These are phyloP conservation scores for Diospyros lotus DNA, from an alignment of 148 eudicot genomes.

Conservation along the genomic window DNA sequence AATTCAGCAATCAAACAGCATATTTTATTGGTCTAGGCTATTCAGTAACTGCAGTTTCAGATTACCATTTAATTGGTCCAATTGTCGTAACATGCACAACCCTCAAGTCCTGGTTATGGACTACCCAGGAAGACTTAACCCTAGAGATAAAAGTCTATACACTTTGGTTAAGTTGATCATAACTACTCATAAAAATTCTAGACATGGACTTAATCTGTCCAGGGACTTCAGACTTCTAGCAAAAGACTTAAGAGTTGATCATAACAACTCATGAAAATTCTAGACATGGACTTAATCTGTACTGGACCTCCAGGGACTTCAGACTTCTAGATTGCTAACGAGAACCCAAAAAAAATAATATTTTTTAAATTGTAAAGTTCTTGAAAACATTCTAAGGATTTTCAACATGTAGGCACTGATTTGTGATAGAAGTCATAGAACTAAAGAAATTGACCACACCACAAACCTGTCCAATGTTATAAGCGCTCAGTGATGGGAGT, in stretches of 20 bases:
- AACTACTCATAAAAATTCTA: no score
- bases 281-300: not conserved
- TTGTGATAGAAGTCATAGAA: not conserved
- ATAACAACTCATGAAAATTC: no score
- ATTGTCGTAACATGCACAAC: not conserved
- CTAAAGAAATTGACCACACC: constrained; percentile 10
- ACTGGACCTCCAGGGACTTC: not conserved
- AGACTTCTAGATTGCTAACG: not conserved
- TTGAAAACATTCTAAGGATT: not conserved
- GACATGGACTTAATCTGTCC: not conserved
- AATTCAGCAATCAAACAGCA: not conserved
- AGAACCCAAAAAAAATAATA: not conserved
- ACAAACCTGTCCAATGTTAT: constrained; percentile 88
- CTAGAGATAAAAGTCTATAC: no score
- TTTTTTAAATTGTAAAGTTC: not conserved
- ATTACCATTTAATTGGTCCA: not conserved
- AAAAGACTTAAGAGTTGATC: no score
- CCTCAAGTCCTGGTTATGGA: constrained; percentile 1
- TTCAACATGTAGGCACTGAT: not conserved
- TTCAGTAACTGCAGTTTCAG: not conserved
- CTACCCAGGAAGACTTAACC: not conserved
- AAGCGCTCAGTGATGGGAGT: constrained; percentile 85
- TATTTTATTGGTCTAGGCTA: not conserved
- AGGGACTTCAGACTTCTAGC: not conserved
- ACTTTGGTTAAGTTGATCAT: no score